Conservation (phyloP, 1,284 basidiomycete genomes). For the Pisolithus thermaeus region DNA sequence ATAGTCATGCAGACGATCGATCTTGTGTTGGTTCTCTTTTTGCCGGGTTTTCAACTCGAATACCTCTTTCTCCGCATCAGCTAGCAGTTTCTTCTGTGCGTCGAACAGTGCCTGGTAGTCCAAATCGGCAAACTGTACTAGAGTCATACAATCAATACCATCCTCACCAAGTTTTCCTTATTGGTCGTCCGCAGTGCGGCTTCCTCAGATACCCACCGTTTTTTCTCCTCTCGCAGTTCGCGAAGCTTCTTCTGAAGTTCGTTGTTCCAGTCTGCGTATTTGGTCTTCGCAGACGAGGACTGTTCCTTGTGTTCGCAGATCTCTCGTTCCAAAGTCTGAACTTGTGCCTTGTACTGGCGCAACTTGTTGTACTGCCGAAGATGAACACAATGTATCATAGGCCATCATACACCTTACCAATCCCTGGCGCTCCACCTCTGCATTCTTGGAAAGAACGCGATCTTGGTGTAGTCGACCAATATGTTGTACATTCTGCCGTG, state of each 20-base stretch:
- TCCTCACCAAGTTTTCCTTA: conserved; percentile 53
- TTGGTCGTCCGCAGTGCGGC: conserved; percentile 57
- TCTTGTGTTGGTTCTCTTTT: conserved; percentile 68
- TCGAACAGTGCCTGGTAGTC: conserved; percentile 52
- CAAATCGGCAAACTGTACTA: conserved; percentile 6
- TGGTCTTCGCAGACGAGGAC: conserved; percentile 55
- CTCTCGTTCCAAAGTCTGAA: conserved; percentile 55
- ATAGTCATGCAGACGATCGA: conserved; percentile 66
- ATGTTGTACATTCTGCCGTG: conserved; percentile 71
- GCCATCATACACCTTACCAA: conserved; percentile 44
- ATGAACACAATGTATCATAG: conserved; percentile 10
- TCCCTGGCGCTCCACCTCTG: conserved; percentile 76
- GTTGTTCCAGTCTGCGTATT: conserved; percentile 67
- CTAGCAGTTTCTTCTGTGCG: conserved; percentile 62
- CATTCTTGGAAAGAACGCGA: conserved; percentile 62
- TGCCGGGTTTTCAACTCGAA: conserved; percentile 59
- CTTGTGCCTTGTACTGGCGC: conserved; percentile 63
- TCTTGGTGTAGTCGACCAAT: conserved; percentile 74
- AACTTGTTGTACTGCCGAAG: conserved; percentile 63
- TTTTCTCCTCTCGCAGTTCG: conserved; percentile 64
- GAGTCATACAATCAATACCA: neutral
- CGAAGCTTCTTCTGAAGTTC: conserved; percentile 63
- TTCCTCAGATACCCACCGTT: conserved; percentile 56
- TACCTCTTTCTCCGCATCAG: conserved; percentile 52
- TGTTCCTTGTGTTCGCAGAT: conserved; percentile 61